Evolutionary conservation across 352 stramenopile species (phyloP).

Genomic region (Phytophthora litchii): DNA sequence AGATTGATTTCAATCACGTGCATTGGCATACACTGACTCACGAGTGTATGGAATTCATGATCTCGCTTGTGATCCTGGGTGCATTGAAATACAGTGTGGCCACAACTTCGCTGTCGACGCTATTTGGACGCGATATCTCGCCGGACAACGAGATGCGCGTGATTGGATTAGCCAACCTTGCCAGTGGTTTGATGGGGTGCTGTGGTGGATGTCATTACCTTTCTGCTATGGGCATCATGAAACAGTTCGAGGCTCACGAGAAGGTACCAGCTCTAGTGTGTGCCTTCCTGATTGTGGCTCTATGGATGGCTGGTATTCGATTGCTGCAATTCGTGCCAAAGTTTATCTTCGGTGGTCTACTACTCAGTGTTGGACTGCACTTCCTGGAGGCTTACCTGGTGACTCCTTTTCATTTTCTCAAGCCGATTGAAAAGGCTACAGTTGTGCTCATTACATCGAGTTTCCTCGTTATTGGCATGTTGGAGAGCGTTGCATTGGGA

Average conservation of each 20-base stretch:
- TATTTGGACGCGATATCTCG: conserved; percentile 81
- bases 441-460: conserved; percentile 71
- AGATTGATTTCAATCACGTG: conserved; percentile 67
- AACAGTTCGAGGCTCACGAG: conserved; percentile 83
- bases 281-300: conserved; percentile 49
- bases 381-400: conserved; percentile 84
- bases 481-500: conserved; percentile 70
- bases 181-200: conserved; percentile 65
- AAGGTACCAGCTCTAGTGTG: conserved; percentile 78
- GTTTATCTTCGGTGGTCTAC: conserved; percentile 80
- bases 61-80: conserved; percentile 77
- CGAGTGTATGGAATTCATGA: conserved; percentile 66
- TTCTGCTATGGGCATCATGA: conserved; percentile 86
- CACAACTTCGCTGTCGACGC: conserved; percentile 78
- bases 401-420: conserved; percentile 74
- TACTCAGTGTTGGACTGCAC: conserved; percentile 77
- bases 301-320: conserved; percentile 74
- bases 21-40: conserved; percentile 62
- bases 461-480: conserved; percentile 78
- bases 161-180: conserved; percentile 78
- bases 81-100: conserved; percentile 84
- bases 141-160: conserved; percentile 83
- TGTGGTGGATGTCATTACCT: conserved; percentile 83
- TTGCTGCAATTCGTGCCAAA: conserved; percentile 80
- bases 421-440: conserved; percentile 64